Base-by-base conservation (phyloP, 2,329 filamentous ascomycete species). In the Aspergillus brunneoviolaceus region DNA sequence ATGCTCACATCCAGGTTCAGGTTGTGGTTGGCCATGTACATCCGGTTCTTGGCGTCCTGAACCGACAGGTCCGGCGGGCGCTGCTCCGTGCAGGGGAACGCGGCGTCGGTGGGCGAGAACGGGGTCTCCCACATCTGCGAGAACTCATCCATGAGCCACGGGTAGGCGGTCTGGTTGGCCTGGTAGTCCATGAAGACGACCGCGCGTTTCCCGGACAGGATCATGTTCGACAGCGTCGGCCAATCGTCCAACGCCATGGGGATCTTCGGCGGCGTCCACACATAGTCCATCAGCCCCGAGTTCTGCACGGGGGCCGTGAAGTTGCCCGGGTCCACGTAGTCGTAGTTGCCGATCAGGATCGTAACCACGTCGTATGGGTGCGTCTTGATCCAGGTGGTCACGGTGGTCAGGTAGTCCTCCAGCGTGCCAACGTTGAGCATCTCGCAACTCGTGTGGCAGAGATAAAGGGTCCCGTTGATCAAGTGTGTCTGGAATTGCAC, bases 11-110 rank as follows among this genome's bases (percentile, higher is more conserved):
- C 83, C 60, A 89, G 83, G 74, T 96, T 96, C 60, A 96, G 83
- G 72, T 97, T 97, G 79, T 97, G 93, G 76, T 97, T 97, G 69
- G 89, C 85, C 70, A 96, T 83, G 73, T 93, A 96, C 76, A 96
- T 82, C 49, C 87, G 83, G 31, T 87, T 80, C 60, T 80, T 79
- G 0, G 85, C 83, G 7, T 85, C 81, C 2, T 82, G 76, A 0
- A 73, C 70, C 2, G 78, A 69, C 59, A 96, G 78, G 49, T 84
- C 79, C 0, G 91, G 91, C 0, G 93, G 92, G 0, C 93, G 87
- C 71, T 96, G 86, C 42, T 88, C 82, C 0, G 80, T 87, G 78
- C 93, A 97, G 0, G 92, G 92, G 73, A 96, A 96, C 0, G 75
- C 73, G 3, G 86, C 77, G 68, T 88, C 76, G 0, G 82, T 85